These are phyloP conservation scores for Geotrichum bryndzae DNA, from an alignment of 1,139 yeast species.

Conservation along the genomic window DNA sequence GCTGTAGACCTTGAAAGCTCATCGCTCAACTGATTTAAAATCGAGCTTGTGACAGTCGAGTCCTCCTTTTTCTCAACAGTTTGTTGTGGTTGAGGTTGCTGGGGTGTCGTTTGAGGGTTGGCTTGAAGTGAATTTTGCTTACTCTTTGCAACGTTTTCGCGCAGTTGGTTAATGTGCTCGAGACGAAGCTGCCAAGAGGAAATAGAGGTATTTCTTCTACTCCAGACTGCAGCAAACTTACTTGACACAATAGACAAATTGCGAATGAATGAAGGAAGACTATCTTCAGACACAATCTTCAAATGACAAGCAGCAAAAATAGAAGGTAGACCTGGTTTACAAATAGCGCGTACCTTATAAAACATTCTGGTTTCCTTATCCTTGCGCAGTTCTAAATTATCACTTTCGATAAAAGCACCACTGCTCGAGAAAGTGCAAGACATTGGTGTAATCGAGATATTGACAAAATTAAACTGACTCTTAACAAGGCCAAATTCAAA, in stretches of 20 bases:
- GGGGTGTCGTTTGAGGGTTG: neutral
- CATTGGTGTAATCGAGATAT: conserved; percentile 71
- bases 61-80: conserved; percentile 10
- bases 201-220: conserved; percentile 47
- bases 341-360: conserved; percentile 56
- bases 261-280: conserved; percentile 58
- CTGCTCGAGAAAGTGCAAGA: conserved; percentile 27
- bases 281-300: conserved; percentile 57
- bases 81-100: conserved; percentile 4
- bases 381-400: neutral
- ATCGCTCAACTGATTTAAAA: conserved; percentile 28
- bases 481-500: conserved; percentile 67
- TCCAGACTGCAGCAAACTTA: conserved; percentile 74
- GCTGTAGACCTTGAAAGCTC: neutral
- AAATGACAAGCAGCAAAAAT: conserved; percentile 70
- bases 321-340: conserved; percentile 69
- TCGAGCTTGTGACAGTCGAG: conserved; percentile 17
- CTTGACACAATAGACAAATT: conserved; percentile 61
- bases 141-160: conserved; percentile 39
- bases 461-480: conserved; percentile 77
- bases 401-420: conserved; percentile 3
- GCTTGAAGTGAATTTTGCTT: conserved; percentile 19
- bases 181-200: conserved; percentile 66
- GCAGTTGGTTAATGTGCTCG: conserved; percentile 49
- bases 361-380: conserved; percentile 26